Conservation (phyloP, 148 eudicot genomes). For the Chenopodium berlandieri region DNA sequence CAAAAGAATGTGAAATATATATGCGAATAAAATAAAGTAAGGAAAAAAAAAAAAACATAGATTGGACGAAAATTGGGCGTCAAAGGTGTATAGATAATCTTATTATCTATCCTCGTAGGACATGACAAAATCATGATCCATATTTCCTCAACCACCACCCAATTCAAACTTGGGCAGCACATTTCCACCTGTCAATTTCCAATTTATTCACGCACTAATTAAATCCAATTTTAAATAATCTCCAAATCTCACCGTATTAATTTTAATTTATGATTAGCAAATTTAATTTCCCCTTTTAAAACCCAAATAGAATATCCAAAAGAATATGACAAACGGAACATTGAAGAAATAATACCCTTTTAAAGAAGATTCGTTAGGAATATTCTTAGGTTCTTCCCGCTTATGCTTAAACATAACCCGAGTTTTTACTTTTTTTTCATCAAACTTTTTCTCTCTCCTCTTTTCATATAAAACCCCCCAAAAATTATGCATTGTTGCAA, state of each 20-base stretch:
- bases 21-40: not conserved
- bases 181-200: constrained; percentile 16
- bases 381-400: constrained; percentile 2
- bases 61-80: not conserved
- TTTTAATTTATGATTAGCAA: too few relatives aligned
- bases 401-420: constrained; percentile 1
- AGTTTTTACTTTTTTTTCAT: not conserved
- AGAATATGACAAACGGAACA: constrained; percentile 4
- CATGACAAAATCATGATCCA: constrained; percentile 12
- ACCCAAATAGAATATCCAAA: constrained; percentile 25
- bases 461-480: constrained; percentile 13
- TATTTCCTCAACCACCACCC: not conserved
- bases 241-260: too few relatives aligned
- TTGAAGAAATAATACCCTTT: not conserved
- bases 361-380: not conserved
- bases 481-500: constrained; percentile 16
- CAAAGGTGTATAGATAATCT: not conserved
- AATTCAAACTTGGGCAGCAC: constrained; percentile 16
- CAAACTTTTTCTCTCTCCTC: not conserved
- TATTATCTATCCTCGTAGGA: constrained; percentile 26
- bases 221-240: too few relatives aligned
- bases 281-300: too few relatives aligned
- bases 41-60: not conserved
- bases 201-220: not conserved
- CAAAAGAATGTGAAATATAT: not conserved